Base-by-base conservation (phyloP, 2,329 filamentous ascomycete species). In the Lachnellula suecica region DNA sequence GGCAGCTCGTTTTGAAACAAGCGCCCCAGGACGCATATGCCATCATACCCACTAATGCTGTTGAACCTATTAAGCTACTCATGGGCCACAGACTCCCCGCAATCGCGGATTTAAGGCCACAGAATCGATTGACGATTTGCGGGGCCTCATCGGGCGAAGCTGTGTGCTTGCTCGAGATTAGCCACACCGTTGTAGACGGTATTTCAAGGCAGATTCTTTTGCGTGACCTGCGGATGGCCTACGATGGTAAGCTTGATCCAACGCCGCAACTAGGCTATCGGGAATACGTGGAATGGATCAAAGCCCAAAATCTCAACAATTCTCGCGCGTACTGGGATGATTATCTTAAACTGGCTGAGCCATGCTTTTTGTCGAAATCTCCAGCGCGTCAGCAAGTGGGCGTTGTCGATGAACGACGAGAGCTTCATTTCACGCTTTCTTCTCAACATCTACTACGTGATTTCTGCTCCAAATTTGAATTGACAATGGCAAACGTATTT, bases 401-500 rank as follows among this genome's bases (percentile, higher is more conserved):
- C n/a, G 29, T 15, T 15, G 10, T 15, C 9, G n/a, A 6, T 11
- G 4, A 31, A 15, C 29, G 29, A 31, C 11, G 29, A 31, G 29
- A 31, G n/a, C n/a, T 31, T 31, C 4, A n/a, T 43, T 38, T 23
- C 25, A 4, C 15, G 31, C 37, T 38, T 34, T 27, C 19, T n/a
- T 15, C 67, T 42, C 4, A 23, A 31, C 29, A 31, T 10, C n/a
- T 15, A 37, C 19, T 24, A 41, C 22, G 20, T 37, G 23, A 25
- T 22, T 20, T 38, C 25, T 11, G 4, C 20, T 31, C 23, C 11
- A 15, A 19, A n/a, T 11, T 22, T 19, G 2, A 40, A 13, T 20
- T 44, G 19, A 44, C 41, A n/a, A 23, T 76, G 0, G 75, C 78
- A 1, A 77, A 72, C 29, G 60, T 82, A 2, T 68, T 83, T 0